phyloP scores from a whole-genome alignment of 768 basidiomycete species.

The Amanita fuliginea region DNA sequence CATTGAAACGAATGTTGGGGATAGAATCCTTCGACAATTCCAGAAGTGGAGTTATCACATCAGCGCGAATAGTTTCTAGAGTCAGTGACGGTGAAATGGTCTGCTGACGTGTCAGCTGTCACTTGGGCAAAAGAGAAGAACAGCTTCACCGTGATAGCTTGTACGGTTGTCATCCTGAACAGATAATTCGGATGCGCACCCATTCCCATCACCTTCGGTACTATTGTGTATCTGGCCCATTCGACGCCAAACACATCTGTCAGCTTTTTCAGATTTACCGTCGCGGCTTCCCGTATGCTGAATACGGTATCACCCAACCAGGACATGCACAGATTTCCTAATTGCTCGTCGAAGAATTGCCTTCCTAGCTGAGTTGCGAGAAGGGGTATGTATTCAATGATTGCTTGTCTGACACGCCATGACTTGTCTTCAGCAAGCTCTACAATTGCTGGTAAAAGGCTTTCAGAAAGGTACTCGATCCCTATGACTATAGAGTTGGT shows the following conservation, averaged over 20 bases:
- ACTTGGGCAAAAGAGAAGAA: conserved; percentile 5
- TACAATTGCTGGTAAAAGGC: conserved; percentile 93
- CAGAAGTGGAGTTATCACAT: conserved; percentile 77
- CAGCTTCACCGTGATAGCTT: conserved; percentile 79
- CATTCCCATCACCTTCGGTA: conserved; percentile 97
- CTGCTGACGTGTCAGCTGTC: conserved; percentile 27
- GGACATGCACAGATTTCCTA: conserved; percentile 95
- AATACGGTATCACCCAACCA: conserved; percentile 98
- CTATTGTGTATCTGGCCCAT: conserved; percentile 89
- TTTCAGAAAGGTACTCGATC: conserved; percentile 88
- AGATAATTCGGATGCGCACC: conserved; percentile 94
- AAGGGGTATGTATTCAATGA: conserved; percentile 99
- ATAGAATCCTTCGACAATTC: conserved; percentile 83
- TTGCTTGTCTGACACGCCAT: conserved; percentile 98
- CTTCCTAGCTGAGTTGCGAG: conserved; percentile 97
- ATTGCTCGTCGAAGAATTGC: conserved; percentile 94
- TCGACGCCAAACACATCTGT: conserved; percentile 98
- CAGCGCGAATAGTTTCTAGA: conserved; percentile 70
- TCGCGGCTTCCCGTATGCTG: conserved; percentile 98
- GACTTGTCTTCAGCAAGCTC: conserved; percentile 99
- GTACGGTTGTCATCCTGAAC: conserved; percentile 97
- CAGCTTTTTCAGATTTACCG: conserved; percentile 90
- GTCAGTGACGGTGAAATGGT: conserved; percentile 91
- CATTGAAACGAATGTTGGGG: conserved; percentile 99
- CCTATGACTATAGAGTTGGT: conserved; percentile 69